Base-by-base conservation (phyloP, 73 alveolate genomes). In the Paramecium sexaurelia region DNA sequence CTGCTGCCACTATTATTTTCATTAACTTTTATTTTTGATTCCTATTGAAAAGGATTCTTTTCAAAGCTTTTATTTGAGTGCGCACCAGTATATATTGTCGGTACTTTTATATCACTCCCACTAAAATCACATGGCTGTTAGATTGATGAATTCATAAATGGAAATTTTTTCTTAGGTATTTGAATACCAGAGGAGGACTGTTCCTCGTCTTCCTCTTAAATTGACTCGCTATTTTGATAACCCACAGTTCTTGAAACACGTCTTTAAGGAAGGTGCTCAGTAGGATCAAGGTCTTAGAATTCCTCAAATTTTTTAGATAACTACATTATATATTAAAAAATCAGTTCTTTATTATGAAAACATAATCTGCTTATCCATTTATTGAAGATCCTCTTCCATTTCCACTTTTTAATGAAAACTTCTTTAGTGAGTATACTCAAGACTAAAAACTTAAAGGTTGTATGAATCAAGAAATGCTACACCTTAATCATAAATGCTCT, bases 81-180 rank as follows among this genome's bases (percentile, higher is more conserved):
- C 39, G 24, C 11, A 36, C 41, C 41, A 1, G 90, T 39, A 33
- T 39, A 37, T 6, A 78, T 41, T 78, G 90, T 78, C 0, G 90
- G 90, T 24, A 78, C 29, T 45, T 78, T 78, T 40, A 78, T 43
- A 45, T 78, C 90, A 78, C 90, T 78, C 43, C 90, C 90, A 41
- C 10, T 19, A 24, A 9, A 10, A 10, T 78, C 90, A 9, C 24
- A 13, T 41, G 90, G 90, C 51, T 78, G 20, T 29, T 41, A 7
- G 32, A 41, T 39, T 20, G 45, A 19, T 8, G 55, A 78, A 24
- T 41, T 39, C 45, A 24, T 17, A 1, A n/a, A 2, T 41, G 75
- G 55, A 3, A 3, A 3, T 20, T 17, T 37, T 20, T 32, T 36
- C 19, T 15, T 40, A 17, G 27, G 33, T 9, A 40, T 6, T 9